Percentiles rank a stretch among this genome's conserved stretches.
phyloP scores from a whole-genome alignment of 2,329 filamentous ascomycete genomes.

The Fusarium avenaceum region DNA sequence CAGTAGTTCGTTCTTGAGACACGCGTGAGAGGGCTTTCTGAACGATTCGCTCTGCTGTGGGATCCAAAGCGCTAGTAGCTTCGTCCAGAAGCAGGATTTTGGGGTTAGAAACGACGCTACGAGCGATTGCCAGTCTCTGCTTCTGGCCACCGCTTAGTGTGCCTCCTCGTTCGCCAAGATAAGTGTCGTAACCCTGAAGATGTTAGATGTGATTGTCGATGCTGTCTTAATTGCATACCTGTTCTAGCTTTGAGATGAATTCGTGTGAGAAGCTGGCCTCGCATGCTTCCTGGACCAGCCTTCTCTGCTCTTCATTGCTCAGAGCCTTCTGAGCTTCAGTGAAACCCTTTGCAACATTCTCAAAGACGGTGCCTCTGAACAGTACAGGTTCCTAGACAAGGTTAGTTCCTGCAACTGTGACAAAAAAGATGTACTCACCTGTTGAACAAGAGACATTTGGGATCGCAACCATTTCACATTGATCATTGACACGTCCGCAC shows the following conservation, averaged over 20 bases:
- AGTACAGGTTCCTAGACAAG: conserved; percentile 42
- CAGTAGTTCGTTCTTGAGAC: conserved; percentile 68
- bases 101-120: conserved; percentile 72
- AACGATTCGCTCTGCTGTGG: conserved; percentile 60
- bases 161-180: conserved; percentile 43
- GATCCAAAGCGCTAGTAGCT: conserved; percentile 68
- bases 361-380: conserved; percentile 48
- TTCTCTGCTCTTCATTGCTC: conserved; percentile 2
- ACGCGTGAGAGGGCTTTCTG: conserved; percentile 66
- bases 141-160: conserved; percentile 67
- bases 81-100: conserved; percentile 74
- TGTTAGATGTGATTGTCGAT: neutral
- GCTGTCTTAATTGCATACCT: neutral
- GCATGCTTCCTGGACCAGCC: conserved; percentile 37
- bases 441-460: conserved; percentile 60
- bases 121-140: conserved; percentile 74
- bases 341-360: conserved; percentile 47
- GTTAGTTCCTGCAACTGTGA: neutral
- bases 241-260: conserved; percentile 42
- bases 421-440: conserved; percentile 1
- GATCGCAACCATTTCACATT: conserved; percentile 63
- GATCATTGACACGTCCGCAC: conserved; percentile 54
- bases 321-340: conserved; percentile 27
- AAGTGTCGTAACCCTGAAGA: conserved; percentile 40
- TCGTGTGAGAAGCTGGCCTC: conserved; percentile 43